Percentiles rank a stretch among this genome's conserved stretches.
These are phyloP conservation scores for Globisporangium middletonii DNA, from an alignment of 352 stramenopile species.

Conservation along the genomic window DNA sequence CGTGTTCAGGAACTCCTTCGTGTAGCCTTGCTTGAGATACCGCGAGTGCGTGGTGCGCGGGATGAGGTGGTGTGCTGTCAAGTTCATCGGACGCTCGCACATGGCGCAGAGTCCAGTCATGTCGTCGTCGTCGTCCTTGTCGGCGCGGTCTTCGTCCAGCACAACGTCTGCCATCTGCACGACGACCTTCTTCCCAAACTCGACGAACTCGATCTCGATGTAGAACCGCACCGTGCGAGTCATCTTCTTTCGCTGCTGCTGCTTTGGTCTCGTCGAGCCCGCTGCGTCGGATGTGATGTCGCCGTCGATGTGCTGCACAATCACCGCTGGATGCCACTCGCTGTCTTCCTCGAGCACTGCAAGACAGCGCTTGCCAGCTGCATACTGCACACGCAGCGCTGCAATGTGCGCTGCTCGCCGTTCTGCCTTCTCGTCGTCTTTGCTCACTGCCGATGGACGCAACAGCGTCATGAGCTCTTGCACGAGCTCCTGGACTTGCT, in stretches of 20 bases:
- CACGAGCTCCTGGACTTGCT: conserved; percentile 12
- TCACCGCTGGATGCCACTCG: conserved; percentile 64
- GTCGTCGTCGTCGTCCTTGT: conserved; percentile 42
- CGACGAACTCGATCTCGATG: conserved; percentile 68
- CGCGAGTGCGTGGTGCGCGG: conserved; percentile 76
- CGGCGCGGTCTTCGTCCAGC: conserved; percentile 66
- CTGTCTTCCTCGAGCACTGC: conserved; percentile 64
- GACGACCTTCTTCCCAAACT: conserved; percentile 72
- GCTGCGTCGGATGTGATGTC: background rate
- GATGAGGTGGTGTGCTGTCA: conserved; percentile 93
- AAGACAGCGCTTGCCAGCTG: conserved; percentile 51
- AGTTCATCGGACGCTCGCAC: conserved; percentile 88
- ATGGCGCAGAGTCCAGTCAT: conserved; percentile 67
- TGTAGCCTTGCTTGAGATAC: conserved; percentile 79
- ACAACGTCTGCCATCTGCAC: conserved; percentile 53
- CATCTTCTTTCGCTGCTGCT: conserved; percentile 15
- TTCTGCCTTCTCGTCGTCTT: conserved; percentile 18
- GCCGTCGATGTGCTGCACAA: conserved; percentile 30
- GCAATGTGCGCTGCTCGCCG: conserved; percentile 11
- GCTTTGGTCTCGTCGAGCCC: conserved; percentile 5
- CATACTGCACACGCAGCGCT: conserved; percentile 39
- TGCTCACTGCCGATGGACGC: conserved; percentile 9
- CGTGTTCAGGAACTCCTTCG: conserved; percentile 69
- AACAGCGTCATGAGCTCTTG: conserved; percentile 19
- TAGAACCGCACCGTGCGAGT: conserved; percentile 6